Percentiles rank a stretch among this genome's conserved stretches.
Conservation (phyloP, 2,329 filamentous ascomycete genomes). For the Huntiella moniliformis region DNA sequence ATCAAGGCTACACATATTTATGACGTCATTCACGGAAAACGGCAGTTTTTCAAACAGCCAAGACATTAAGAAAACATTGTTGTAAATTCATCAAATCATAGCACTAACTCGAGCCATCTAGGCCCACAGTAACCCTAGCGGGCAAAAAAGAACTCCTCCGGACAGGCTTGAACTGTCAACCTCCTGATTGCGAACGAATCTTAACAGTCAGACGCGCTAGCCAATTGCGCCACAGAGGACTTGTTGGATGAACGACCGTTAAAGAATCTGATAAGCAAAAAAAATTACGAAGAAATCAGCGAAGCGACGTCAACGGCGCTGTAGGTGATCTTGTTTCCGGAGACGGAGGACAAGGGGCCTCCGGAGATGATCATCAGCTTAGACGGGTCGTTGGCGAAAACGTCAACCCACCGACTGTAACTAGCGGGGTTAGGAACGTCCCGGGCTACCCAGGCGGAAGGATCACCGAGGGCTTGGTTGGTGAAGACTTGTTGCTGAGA, state of each 20-base stretch:
- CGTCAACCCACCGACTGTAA: slow-evolving; percentile 21
- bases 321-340: slow-evolving; percentile 24
- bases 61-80: too few relatives aligned
- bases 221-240: slow-evolving; percentile 28
- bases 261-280: too few relatives aligned
- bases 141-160: too few relatives aligned
- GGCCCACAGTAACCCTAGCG: too few relatives aligned
- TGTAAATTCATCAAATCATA: too few relatives aligned
- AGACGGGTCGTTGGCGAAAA: slow-evolving; percentile 20
- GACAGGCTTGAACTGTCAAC: too few relatives aligned
- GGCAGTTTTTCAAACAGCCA: too few relatives aligned
- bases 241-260: not conserved
- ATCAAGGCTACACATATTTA: too few relatives aligned
- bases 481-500: slow-evolving; percentile 21
- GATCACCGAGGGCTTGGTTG: slow-evolving; percentile 23
- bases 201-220: slow-evolving; percentile 42
- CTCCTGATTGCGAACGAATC: too few relatives aligned
- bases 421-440: slow-evolving; percentile 19
- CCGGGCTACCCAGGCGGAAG: slow-evolving; percentile 21
- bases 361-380: slow-evolving; percentile 26
- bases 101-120: too few relatives aligned
- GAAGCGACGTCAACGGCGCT: slow-evolving; percentile 18
- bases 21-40: too few relatives aligned
- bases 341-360: slow-evolving; percentile 27
- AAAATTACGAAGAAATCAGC: slow-evolving; percentile 7